Base-by-base conservation (phyloP, 805 yeast genomes). In the Kodamaea leandrae region DNA sequence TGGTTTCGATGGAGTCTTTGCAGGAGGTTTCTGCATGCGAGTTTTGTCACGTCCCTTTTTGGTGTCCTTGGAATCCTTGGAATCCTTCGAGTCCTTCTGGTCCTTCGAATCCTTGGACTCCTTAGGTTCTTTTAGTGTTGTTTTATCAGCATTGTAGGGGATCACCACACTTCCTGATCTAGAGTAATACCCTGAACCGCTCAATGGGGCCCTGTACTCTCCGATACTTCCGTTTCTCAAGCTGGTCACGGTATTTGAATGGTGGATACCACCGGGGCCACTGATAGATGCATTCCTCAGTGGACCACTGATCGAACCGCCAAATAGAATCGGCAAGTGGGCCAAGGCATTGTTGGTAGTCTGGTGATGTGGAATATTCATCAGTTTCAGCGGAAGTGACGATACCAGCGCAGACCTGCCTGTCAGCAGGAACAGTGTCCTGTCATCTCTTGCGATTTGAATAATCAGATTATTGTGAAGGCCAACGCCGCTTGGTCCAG, bases 341-440 rank as follows among this genome's bases (percentile, higher is more conserved):
- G 72, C 72, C 51, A 69, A 56, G 4, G 72, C 60, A 39, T 49
- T 61, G 42, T 52, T 59, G 42, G 54, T 60, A 55, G 59, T 61
- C 43, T 68, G 73, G 51, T 69, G 75, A 49, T 69, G 75, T 1
- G 75, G 75, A 7, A 69, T 69, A 47, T 69, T 64, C 75, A 69
- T 69, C 13, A 67, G 61, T 48, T 69, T 69, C 13, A 71, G 65
- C 6, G 75, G 75, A 21, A 69, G 56, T 4, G 71, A 64, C 43
- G 66, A 62, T 8, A 69, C 67, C 20, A 71, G 65, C 30, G 64
- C 72, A 44, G 73, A 48, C 12, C 39, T 29, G 15, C 55, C 41
- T 18, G 56, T 40, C 37, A 63, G 58, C 18, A 61, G 53, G 10
- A 68, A 52, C 6, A 67, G 61, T 40, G 48, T 58, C 30, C 72